These are phyloP conservation scores for Neotropicomus parvogracilis DNA, from an alignment of 1,284 basidiomycete species.

Conservation along the genomic window DNA sequence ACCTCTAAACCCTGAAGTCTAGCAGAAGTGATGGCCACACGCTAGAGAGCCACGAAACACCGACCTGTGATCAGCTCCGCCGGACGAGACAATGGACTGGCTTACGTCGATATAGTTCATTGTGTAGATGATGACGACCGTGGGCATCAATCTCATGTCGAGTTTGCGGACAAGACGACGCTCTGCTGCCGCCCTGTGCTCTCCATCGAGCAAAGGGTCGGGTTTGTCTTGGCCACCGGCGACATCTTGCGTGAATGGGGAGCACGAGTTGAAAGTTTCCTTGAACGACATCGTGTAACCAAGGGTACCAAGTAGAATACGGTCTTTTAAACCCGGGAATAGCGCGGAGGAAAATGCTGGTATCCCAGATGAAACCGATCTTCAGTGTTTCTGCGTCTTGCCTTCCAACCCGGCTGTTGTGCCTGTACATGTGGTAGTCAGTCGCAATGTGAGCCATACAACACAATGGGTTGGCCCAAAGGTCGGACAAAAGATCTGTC, in stretches of 20 bases:
- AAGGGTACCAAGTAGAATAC: neutral
- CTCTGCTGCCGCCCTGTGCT: conserved; percentile 30
- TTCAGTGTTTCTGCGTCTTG: no score
- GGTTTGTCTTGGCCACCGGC: neutral
- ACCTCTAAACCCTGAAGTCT: conserved; percentile 57
- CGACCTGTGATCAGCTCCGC: neutral
- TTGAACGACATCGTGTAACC: neutral
- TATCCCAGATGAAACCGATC: no score
- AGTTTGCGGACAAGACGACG: conserved; percentile 50
- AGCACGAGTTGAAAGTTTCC: conserved; percentile 10
- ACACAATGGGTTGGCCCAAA: no score
- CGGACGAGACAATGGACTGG: conserved; percentile 2
- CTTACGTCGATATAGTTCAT: conserved; percentile 62
- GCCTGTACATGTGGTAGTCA: no score
- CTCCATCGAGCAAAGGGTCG: conserved; percentile 14
- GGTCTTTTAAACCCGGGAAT: no score
- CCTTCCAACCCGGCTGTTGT: no score
- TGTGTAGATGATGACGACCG: conserved; percentile 54
- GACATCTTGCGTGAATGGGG: conserved; percentile 9
- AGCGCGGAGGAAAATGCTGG: no score
- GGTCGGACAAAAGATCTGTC: no score
- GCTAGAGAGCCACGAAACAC: conserved; percentile 33
- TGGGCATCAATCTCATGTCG: conserved; percentile 56
- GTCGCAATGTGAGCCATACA: no score
- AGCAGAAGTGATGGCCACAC: conserved; percentile 59